These are phyloP conservation scores for Microcos paniculata DNA, from an alignment of 345 rosid species.

Conservation along the genomic window DNA sequence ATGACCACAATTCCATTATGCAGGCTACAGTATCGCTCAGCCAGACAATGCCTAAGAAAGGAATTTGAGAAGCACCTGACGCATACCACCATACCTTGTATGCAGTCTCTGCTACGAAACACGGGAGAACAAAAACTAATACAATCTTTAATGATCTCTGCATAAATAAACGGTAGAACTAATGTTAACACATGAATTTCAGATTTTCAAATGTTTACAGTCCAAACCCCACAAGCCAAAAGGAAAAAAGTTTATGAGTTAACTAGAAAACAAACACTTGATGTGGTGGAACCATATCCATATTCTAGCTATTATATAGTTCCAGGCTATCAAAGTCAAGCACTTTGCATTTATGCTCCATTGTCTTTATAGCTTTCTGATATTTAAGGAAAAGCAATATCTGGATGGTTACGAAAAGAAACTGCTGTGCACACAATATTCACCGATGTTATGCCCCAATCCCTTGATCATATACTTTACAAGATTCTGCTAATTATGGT, in stretches of 20 bases:
- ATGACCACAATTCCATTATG: constrained; percentile 73
- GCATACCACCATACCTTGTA: constrained; percentile 99
- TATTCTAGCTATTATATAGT: neutral
- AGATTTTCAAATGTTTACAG: constrained; percentile 7
- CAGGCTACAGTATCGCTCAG: constrained; percentile 81
- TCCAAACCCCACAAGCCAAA: constrained; percentile 2
- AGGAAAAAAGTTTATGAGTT: neutral
- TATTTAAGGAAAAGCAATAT: neutral
- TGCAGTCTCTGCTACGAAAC: constrained; percentile 66
- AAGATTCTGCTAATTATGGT: too few relatives aligned
- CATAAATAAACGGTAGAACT: constrained; percentile 16
- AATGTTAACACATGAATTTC: neutral
- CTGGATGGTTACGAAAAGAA: neutral
- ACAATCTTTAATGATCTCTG: constrained; percentile 85
- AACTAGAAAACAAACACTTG: neutral
- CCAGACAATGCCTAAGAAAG: constrained; percentile 75
- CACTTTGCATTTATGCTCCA: neutral
- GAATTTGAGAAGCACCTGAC: constrained; percentile 87
- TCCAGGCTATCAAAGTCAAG: neutral
- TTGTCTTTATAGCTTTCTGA: neutral
- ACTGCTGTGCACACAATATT: neutral
- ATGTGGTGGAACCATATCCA: neutral
- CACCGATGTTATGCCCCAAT: neutral
- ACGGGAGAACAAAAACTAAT: constrained; percentile 68
- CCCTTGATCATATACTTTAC: too few relatives aligned